Conservation (phyloP, 176 grass and related monocot genomes). For the Oryza coarctata region DNA sequence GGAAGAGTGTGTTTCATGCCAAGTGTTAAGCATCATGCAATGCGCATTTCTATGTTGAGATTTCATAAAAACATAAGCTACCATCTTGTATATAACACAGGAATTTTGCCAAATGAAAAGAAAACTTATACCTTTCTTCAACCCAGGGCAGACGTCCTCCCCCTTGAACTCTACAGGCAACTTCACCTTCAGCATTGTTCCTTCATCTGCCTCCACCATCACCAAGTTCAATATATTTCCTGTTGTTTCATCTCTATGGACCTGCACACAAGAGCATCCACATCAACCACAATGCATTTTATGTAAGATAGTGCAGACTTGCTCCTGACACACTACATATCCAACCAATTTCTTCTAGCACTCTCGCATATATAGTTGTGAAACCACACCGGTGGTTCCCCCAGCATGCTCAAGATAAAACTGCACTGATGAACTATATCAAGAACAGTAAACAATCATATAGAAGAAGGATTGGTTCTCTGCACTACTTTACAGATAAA, state of each 20-base stretch:
- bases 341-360: not conserved
- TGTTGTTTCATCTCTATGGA: constrained; percentile 61
- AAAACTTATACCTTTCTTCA: constrained; percentile 76
- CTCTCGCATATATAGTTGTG: not conserved
- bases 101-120: not conserved
- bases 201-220: constrained; percentile 77
- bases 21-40: constrained; percentile 5
- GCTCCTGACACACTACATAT: not conserved
- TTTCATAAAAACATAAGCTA: not conserved
- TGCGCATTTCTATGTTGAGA: not conserved
- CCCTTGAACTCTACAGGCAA: constrained; percentile 80
- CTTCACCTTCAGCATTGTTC: constrained; percentile 65
- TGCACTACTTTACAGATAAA: not conserved
- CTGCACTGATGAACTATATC: not conserved
- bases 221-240: constrained; percentile 86
- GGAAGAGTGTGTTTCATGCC: not conserved
- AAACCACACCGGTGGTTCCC: not conserved
- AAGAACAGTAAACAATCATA: not conserved
- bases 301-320: not conserved
- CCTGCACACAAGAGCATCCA: constrained; percentile 43
- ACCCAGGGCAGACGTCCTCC: constrained; percentile 67
- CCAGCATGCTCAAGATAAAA: not conserved
- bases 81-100: not conserved
- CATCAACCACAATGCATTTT: not conserved
- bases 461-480: not conserved